Percentiles rank a stretch among this genome's conserved stretches.
Conservation (phyloP, 1,284 basidiomycete species). For the Neonothopanus nambi region DNA sequence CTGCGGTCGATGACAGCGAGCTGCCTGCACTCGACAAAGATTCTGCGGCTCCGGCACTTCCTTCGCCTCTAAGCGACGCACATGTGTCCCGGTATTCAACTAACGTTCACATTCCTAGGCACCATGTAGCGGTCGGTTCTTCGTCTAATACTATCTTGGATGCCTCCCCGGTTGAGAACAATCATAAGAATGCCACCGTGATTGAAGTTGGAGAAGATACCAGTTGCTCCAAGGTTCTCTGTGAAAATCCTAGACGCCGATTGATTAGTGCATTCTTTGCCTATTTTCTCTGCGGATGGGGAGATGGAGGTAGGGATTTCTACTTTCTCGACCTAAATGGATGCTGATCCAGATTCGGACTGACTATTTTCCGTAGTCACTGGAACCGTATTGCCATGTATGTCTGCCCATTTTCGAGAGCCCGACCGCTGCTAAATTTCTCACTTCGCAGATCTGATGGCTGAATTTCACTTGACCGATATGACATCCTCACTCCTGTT, state of each 20-base stretch:
- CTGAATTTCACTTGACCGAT: conserved; percentile 48
- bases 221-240: too few species aligned
- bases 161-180: background rate
- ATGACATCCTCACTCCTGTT: conserved; percentile 55
- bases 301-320: conserved; percentile 48
- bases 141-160: conserved; percentile 16
- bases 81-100: conserved; percentile 35
- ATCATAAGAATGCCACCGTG: conserved; percentile 15
- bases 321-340: background rate
- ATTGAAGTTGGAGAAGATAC: conserved; percentile 14
- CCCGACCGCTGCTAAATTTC: background rate
- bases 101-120: conserved; percentile 31
- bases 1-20: conserved; percentile 2
- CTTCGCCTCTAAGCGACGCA: conserved; percentile 30
- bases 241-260: conserved; percentile 38
- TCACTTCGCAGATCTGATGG: conserved; percentile 43
- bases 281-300: conserved; percentile 58
- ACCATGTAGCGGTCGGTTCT: conserved; percentile 21
- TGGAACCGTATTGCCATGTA: conserved; percentile 44
- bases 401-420: conserved; percentile 20
- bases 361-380: conserved; percentile 35
- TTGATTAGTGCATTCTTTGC: conserved; percentile 48
- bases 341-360: too few species aligned
- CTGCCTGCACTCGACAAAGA: background rate
- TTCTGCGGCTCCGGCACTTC: conserved; percentile 5